phyloP scores from a whole-genome alignment of 306 rosid genomes.

The Lathyrus sativus region DNA sequence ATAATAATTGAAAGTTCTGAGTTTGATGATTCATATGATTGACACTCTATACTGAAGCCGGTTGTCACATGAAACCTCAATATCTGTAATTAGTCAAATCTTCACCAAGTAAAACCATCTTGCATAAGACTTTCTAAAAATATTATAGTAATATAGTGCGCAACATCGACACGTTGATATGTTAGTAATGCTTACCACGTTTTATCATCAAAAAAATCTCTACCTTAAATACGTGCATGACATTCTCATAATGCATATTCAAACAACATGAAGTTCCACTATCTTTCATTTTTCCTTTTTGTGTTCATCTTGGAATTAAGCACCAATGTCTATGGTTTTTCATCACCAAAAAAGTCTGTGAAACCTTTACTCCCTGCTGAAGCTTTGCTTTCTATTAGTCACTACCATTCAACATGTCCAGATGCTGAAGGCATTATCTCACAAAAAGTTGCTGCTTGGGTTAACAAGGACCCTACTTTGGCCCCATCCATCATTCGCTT shows the following conservation, averaged over 20 bases:
- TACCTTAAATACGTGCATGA: conserved; percentile 41
- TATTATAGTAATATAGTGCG: conserved; percentile 6
- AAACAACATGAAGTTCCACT: conserved; percentile 48
- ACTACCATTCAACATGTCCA: conserved; percentile 59
- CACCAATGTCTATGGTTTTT: conserved; percentile 24
- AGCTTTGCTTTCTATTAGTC: conserved; percentile 48
- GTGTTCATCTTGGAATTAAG: conserved; percentile 39
- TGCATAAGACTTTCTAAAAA: too few species aligned
- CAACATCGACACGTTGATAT: conserved; percentile 48
- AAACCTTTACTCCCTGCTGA: conserved; percentile 33
- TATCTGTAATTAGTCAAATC: conserved; percentile 11
- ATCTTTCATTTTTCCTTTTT: conserved; percentile 36
- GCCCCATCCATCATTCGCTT: conserved; percentile 75
- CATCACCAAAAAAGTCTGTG: not conserved
- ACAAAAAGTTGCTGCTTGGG: conserved; percentile 61
- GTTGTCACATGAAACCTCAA: conserved; percentile 31
- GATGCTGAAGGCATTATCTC: conserved; percentile 75
- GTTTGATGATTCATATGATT: conserved; percentile 19
- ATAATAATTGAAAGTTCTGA: not conserved
- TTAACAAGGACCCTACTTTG: conserved; percentile 62
- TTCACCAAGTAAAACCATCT: conserved; percentile 43
- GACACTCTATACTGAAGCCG: conserved; percentile 30
- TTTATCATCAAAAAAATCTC: conserved; percentile 4
- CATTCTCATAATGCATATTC: conserved; percentile 26
- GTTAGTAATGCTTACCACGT: conserved; percentile 58